Percentiles rank a stretch among this genome's conserved stretches.
Conservation (phyloP, 495 filamentous ascomycete species). For the Xylaria intraflava region DNA sequence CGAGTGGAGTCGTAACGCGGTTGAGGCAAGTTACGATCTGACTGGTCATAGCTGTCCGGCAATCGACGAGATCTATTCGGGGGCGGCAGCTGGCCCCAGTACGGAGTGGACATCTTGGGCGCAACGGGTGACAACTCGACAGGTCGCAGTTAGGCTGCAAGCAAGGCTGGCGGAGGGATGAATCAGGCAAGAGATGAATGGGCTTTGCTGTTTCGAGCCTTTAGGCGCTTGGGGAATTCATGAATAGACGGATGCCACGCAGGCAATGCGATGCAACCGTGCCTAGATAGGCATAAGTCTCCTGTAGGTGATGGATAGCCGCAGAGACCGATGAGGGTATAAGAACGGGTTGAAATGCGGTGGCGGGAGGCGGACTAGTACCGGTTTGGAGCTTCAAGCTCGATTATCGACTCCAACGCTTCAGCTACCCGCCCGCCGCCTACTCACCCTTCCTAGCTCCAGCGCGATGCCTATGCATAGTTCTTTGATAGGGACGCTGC, state of each 20-base stretch:
- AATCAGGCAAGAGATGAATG: conserved; percentile 14
- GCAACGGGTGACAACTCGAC: conserved; percentile 1
- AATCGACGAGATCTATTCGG: conserved; percentile 34
- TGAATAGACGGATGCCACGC: conserved; percentile 37
- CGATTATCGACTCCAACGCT: background rate
- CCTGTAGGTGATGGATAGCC: conserved; percentile 2
- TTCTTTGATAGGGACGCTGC: background rate
- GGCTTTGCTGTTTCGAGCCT: conserved; percentile 11
- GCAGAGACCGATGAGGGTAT: background rate
- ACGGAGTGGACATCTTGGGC: conserved; percentile 25
- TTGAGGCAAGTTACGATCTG: conserved; percentile 26
- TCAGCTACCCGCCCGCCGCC: background rate
- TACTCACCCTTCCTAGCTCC: background rate
- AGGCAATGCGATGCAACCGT: conserved; percentile 36
- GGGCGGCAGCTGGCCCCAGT: conserved; percentile 36
- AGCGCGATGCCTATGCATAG: background rate
- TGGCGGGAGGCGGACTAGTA: conserved; percentile 2
- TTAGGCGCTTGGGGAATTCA: conserved; percentile 17
- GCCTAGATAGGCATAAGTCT: background rate
- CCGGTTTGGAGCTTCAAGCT: conserved; percentile 1
- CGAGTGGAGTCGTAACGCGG: conserved; percentile 32
- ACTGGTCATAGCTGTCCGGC: conserved; percentile 33
- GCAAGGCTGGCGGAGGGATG: conserved; percentile 15
- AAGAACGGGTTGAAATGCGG: background rate
- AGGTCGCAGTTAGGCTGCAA: conserved; percentile 18